Base-by-base conservation (phyloP, 2,329 filamentous ascomycete genomes). In the Phaeoacremonium minimum region DNA sequence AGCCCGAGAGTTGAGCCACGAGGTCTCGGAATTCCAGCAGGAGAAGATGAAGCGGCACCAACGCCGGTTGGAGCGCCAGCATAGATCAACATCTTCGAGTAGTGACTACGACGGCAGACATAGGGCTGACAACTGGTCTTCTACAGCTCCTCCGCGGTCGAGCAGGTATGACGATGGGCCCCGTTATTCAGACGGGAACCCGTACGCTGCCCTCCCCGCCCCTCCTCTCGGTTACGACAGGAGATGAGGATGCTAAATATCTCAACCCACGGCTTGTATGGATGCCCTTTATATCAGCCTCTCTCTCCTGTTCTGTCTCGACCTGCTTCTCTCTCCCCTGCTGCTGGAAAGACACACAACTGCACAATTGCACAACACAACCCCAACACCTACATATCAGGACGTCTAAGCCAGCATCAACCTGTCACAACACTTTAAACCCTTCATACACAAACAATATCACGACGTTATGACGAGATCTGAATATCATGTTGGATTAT, bases 41-140 rank as follows among this genome's bases (percentile, higher is more conserved):
- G 66, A 77, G 52, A 75, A 67, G 50, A 56, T 56, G 18, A 57
- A 57, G 35, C 72, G 75, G 14, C 73, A 75, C 46, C 57, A 71
- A 37, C 68, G 48, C 46, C 66, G 75, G 28, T 40, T 67, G 18
- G 58, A 72, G 47, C 60, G 50, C 13, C 42, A 43, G 28, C 32
- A n/a, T n/a, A n/a, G n/a, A n/a, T n/a, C n/a, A 35, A n/a, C 12
- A 32, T 30, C 29, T 16, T 37, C 18, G 37, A 33, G 12, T 31
- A 38, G 39, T 17, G 35, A 18, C 33, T 46, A 52, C 28, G 44
- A 58, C 40, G 53, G 56, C 41, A 56, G 58, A 55, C 61, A 58
- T 36, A 61, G 69, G 47, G 57, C 64, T 45, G 64, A 68, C 49
- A 67, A 63, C 51, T 67, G 66, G 63, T 57, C 57, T 38, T 57